Percentiles rank a stretch among this genome's conserved stretches.
phyloP scores from a whole-genome alignment of 2,329 filamentous ascomycete genomes.

The Myriosclerotinia scirpicola region DNA sequence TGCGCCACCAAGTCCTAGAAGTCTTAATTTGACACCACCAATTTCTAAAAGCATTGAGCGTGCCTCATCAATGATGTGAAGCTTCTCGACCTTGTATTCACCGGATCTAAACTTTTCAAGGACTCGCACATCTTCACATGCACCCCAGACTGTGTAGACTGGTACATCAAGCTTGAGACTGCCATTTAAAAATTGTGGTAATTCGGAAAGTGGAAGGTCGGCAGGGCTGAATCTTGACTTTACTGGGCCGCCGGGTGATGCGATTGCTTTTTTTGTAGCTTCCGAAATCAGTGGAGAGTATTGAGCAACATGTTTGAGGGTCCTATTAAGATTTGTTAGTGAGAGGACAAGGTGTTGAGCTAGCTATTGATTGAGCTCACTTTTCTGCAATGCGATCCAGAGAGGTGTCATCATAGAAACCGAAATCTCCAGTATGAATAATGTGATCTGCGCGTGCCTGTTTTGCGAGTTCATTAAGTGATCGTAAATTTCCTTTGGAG shows the following conservation, averaged over 20 bases:
- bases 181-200: conserved; percentile 83
- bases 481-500: conserved; percentile 80
- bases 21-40: conserved; percentile 90
- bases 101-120: conserved; percentile 95
- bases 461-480: conserved; percentile 93
- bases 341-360: conserved; percentile 26
- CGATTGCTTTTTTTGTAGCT: conserved; percentile 65
- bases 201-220: conserved; percentile 88
- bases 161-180: conserved; percentile 90
- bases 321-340: conserved; percentile 56
- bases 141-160: conserved; percentile 98
- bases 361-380: conserved; percentile 51
- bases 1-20: conserved; percentile 89
- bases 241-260: conserved; percentile 70
- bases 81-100: conserved; percentile 96
- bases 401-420: conserved; percentile 96
- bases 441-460: conserved; percentile 95
- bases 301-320: conserved; percentile 95
- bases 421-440: conserved; percentile 98
- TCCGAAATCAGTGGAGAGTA: conserved; percentile 94
- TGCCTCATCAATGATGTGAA: conserved; percentile 98
- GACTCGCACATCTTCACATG: conserved; percentile 96
- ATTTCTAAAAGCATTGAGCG: conserved; percentile 93
- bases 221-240: conserved; percentile 80
- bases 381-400: conserved; percentile 98